Percentiles rank a stretch among this genome's conserved stretches.
Conservation (phyloP, 129 eudicot genomes). For the Flaveria linearis region DNA sequence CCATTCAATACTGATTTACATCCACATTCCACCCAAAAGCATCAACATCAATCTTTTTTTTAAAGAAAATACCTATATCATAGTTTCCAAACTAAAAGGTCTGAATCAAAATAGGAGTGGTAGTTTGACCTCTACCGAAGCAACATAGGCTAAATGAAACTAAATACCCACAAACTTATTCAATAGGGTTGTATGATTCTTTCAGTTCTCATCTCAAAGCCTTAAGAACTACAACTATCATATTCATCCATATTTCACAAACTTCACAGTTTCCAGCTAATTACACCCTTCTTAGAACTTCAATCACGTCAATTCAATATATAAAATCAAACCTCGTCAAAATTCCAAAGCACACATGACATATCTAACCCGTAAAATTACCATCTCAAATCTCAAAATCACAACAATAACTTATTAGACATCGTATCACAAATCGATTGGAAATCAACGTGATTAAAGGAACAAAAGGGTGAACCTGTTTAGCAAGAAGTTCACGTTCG, state of each 20-base stretch:
- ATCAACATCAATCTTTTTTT: not conserved
- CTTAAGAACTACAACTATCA: not conserved
- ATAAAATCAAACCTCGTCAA: not conserved
- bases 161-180: too few species aligned
- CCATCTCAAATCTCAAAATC: not conserved
- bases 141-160: too few species aligned
- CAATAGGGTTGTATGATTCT: too few species aligned
- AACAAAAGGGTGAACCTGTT: conserved; percentile 56
- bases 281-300: too few species aligned
- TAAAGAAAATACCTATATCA: not conserved
- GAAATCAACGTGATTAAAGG: not conserved
- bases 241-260: too few species aligned
- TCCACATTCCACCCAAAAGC: not conserved
- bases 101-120: not conserved
- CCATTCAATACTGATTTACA: not conserved
- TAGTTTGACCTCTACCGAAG: not conserved
- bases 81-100: not conserved
- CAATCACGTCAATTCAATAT: too few species aligned
- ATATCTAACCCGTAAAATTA: not conserved
- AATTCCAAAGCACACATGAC: not conserved
- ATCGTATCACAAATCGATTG: not conserved
- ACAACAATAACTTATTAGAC: not conserved
- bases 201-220: too few species aligned
- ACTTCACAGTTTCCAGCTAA: too few species aligned
- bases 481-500: conserved; percentile 87